These are phyloP conservation scores for Phytopythium helicoides DNA, from an alignment of 352 stramenopile genomes.

Conservation along the genomic window DNA sequence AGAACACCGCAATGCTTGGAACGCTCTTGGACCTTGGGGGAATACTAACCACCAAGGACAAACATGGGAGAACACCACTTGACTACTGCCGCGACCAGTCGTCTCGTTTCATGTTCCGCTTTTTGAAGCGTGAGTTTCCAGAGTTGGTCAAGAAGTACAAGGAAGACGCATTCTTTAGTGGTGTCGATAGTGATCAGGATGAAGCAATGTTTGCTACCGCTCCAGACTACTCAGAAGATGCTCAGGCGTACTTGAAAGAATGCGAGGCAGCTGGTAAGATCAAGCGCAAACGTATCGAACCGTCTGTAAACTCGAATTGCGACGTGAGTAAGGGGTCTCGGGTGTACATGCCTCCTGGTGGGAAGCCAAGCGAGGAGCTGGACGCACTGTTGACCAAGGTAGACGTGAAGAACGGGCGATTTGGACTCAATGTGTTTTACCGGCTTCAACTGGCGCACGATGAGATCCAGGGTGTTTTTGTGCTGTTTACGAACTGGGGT, in stretches of 20 bases:
- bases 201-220: slow-evolving; percentile 20
- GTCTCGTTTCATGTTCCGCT: slow-evolving; percentile 56
- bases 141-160: slow-evolving; percentile 21
- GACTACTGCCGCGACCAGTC: slow-evolving; percentile 56
- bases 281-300: slow-evolving; percentile 33
- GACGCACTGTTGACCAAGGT: slow-evolving; percentile 70
- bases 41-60: slow-evolving; percentile 31
- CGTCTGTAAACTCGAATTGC: slow-evolving; percentile 50
- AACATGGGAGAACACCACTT: slow-evolving; percentile 31
- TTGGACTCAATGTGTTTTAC: slow-evolving; percentile 80
- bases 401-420: slow-evolving; percentile 65
- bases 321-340: slow-evolving; percentile 55
- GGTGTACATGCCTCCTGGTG: slow-evolving; percentile 21
- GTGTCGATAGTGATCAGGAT: slow-evolving; percentile 8
- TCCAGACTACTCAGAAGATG: slow-evolving; percentile 48
- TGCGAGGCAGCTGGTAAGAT: slow-evolving; percentile 63
- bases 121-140: slow-evolving; percentile 36
- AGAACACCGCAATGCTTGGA: slow-evolving; percentile 51
- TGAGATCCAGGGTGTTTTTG: slow-evolving; percentile 59
- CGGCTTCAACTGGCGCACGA: slow-evolving; percentile 64
- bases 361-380: slow-evolving; percentile 43
- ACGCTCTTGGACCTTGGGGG: slow-evolving; percentile 46
- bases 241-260: slow-evolving; percentile 39
- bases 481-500: slow-evolving; percentile 83
- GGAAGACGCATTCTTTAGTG: slow-evolving; percentile 22